Evolutionary conservation across 805 yeast genomes (phyloP), one percentile per base, ranked within the genome.

Genomic region (Zygosaccharomyces rouxii): DNA sequence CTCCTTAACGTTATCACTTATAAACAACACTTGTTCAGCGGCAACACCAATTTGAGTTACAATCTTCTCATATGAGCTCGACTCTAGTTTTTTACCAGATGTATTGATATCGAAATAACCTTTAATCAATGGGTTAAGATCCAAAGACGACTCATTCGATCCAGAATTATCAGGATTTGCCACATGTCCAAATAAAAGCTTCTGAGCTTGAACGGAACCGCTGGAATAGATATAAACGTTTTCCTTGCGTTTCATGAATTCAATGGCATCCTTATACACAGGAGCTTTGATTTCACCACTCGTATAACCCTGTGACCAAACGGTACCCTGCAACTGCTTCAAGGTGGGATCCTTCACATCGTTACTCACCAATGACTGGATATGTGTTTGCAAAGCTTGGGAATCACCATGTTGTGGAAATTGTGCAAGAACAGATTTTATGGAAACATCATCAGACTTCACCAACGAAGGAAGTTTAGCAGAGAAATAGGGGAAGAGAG

Each of bases 91-190:
- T 52, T 73, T 77, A 0, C 98, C 97, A 1, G 89, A 79, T 7
- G 89, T 87, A 30, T 81, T 81, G 28, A 95, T 89, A 66, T 90
- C 98, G 62, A 80, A 90, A 68, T 89, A 90, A 13, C 84, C 95
- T 5, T 70, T 51, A 18, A 90, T 61, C 19, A 64, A 63, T 1
- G 66, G 63, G 38, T 78, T 84, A 58, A 88, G 64, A 63, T 86
- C 86, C 10, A 67, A 50, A 21, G 70, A 62, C 18, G 58, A 51
- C 7, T 25, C 42, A 6, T 52, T 47, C 4, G 50, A 22, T 9
- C 37, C 21, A 14, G 16, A 10, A 7, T 59, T 64, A 5, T 65
- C 64, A 7, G 67, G 66, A 3, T 69, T 67, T 45, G 69, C 69
- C 7, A 86, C 90, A 62, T 86, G 77, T 0, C 74, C 75, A 60